Evolutionary conservation across 2,329 filamentous ascomycete species (phyloP), one percentile per base, ranked within the genome.

Genomic region (Aspergillus spinulosporus): DNA sequence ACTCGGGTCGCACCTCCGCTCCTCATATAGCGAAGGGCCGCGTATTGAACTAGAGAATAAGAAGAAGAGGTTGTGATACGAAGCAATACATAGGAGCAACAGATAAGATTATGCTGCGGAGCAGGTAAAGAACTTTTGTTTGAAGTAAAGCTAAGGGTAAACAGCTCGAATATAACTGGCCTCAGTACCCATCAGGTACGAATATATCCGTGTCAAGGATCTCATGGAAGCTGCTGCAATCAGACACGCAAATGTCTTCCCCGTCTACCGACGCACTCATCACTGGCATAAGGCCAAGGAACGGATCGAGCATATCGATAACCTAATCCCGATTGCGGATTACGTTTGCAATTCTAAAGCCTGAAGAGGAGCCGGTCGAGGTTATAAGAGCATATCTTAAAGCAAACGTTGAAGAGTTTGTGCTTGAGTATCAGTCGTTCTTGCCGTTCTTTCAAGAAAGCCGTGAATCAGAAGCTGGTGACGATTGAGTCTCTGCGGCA

Each of bases 271-370:
- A 76, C 52, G 61, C 76, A 61, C 11, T 75, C 75, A 2, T 66
- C 75, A 1, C 49, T 68, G 28, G 59, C 66, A 2, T 65, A 59
- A 67, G 1, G 29, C 51, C 2, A 11, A 21, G 49, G 46, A 62
- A 28, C 70, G 69, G 3, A 76, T 84, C 59, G 62, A 66, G 3
- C 65, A 72, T 26, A 64, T 84, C 2, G 80, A 84, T 58, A 64
- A 81, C 4, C 73, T 84, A 2, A 77, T 84, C 50, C 78, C 80
- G 44, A 84, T 84, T 62, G 80, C 81, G 0, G 81, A 75, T 80
- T 8, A 63, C 56, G 54, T 28, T 48, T 11, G 5, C 44, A 29
- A 66, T 15, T 6, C 56, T 64, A 0, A 60, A 40, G 12, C 61
- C 70, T 6, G 47, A 49, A 0, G 57, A 61, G 2, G 58, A 63